Percentiles rank a stretch among this genome's conserved stretches.
Evolutionary conservation across 2,329 filamentous ascomycete species (phyloP).

Genomic region (Rutstroemia sp.): DNA sequence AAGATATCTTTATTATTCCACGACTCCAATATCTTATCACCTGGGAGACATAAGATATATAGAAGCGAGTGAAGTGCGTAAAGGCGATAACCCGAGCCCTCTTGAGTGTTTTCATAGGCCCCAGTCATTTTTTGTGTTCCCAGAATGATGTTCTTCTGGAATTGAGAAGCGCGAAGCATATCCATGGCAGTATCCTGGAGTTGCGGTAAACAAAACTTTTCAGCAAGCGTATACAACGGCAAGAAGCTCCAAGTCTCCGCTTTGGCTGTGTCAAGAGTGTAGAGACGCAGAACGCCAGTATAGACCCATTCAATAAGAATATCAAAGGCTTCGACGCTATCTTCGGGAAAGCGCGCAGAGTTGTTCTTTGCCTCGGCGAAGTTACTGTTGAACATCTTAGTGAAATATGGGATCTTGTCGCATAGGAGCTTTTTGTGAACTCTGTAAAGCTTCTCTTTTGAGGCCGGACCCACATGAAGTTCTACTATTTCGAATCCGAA

Average conservation of each 20-base stretch:
- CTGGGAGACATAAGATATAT: not conserved
- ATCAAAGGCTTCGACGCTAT: conserved; percentile 8
- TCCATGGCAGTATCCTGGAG: not conserved
- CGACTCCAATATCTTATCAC: not conserved
- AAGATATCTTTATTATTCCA: not conserved
- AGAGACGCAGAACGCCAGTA: not conserved
- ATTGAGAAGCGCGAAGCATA: not conserved
- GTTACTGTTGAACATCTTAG: conserved; percentile 11
- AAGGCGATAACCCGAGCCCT: not conserved
- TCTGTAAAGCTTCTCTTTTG: not conserved
- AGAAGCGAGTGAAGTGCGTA: not conserved
- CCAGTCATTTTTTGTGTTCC: no score
- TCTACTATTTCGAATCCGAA: conserved; percentile 6
- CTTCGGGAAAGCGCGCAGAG: conserved; percentile 11
- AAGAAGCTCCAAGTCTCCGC: not conserved
- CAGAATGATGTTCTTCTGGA: no score
- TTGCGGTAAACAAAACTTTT: not conserved
- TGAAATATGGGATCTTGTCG: conserved; percentile 15
- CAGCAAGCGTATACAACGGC: not conserved
- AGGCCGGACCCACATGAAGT: not conserved
- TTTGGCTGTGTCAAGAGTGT: not conserved
- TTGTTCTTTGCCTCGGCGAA: conserved; percentile 5
- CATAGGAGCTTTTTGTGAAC: conserved; percentile 11
- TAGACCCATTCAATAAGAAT: conserved; percentile 12
- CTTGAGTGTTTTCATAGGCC: not conserved